Evolutionary conservation across 2,329 filamentous ascomycete genomes (phyloP), one percentile per base, ranked within the genome.

Genomic region (Macrophomina tecta): DNA sequence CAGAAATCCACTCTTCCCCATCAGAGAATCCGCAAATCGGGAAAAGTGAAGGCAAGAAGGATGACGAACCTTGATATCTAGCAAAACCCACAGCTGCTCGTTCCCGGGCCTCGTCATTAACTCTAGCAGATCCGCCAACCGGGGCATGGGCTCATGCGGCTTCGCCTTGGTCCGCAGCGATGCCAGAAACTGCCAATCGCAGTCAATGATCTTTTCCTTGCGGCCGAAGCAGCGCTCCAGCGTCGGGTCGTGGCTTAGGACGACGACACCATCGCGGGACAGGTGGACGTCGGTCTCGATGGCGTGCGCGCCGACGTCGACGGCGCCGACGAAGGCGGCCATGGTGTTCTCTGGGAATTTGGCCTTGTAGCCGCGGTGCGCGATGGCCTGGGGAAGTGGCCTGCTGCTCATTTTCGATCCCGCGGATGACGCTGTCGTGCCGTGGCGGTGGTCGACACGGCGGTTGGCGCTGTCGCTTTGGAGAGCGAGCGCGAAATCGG

Each of bases 231-330:
- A 97, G 55, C 94, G 87, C 77, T 91, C 89, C 40, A 97, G 82
- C 2, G 87, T 89, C 5, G 86, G 82, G 75, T 97, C 94, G 82
- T 96, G 93, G 53, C 90, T 92, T 48, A 98, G 81, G 9, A 98
- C 92, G 0, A 97, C 91, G 0, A 97, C 89, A 6, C 90, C 89
- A 74, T 98, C 94, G 69, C 85, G 88, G 14, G 92, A 90, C 40
- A 97, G 80, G 76, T 96, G 94, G 8, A 97, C 79, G 73, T 98
- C 94, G 18, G 93, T 96, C 81, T 98, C 94, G 34, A 98, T 82
- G 0, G 91, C 94, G 73, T 96, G 87, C 0, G 91, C 88, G 23
- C 92, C 92, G 18, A 88, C 89, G 38, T 87, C 82, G 2, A 94
- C 85, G 1, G 93, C 94, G 34, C 85, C 90, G 67, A 82, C 82